A percentile compares a stretch with the other conserved stretches of the same genome.
These are phyloP conservation scores for Ascochyta viciae-villosae DNA, from an alignment of 2,329 filamentous ascomycete genomes.

Conservation along the genomic window DNA sequence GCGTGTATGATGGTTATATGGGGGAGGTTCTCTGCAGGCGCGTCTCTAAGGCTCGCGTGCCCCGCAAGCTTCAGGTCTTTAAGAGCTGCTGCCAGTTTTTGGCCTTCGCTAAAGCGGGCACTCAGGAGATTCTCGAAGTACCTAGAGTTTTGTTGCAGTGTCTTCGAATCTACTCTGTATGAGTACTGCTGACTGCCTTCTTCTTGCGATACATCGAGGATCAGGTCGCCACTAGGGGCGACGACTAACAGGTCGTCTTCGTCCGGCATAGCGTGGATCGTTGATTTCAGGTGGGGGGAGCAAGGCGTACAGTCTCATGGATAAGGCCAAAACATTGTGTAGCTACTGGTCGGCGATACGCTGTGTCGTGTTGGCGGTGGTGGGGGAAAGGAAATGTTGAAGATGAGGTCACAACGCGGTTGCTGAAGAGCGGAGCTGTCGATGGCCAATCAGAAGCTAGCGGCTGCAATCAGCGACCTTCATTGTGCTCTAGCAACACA, in stretches of 20 bases:
- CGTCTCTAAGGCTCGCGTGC: slow-evolving; percentile 58
- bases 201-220: slow-evolving; percentile 72
- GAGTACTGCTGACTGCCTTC: slow-evolving; percentile 62
- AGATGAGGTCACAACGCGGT: slow-evolving; percentile 10
- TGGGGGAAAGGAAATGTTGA: neutral
- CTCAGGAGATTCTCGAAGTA: slow-evolving; percentile 75
- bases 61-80: slow-evolving; percentile 55
- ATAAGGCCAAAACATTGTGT: slow-evolving; percentile 59
- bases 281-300: slow-evolving; percentile 6
- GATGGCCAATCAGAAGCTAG: slow-evolving; percentile 3
- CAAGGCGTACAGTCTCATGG: slow-evolving; percentile 49
- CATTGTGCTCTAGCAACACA: too few relatives aligned
- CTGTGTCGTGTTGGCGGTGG: slow-evolving; percentile 1
- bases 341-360: slow-evolving; percentile 1
- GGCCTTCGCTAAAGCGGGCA: slow-evolving; percentile 70
- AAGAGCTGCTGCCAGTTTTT: slow-evolving; percentile 61
- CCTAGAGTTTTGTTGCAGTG: slow-evolving; percentile 67
- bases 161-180: slow-evolving; percentile 67
- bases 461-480: neutral
- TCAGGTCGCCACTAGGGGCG: slow-evolving; percentile 65
- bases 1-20: slow-evolving; percentile 70
- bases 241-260: slow-evolving; percentile 57
- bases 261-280: slow-evolving; percentile 30
- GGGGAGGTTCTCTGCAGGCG: slow-evolving; percentile 63
- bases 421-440: neutral